Conservation (phyloP, 225 moss, liverwort and hornwort genomes). For the Physcomitrium patens region DNA sequence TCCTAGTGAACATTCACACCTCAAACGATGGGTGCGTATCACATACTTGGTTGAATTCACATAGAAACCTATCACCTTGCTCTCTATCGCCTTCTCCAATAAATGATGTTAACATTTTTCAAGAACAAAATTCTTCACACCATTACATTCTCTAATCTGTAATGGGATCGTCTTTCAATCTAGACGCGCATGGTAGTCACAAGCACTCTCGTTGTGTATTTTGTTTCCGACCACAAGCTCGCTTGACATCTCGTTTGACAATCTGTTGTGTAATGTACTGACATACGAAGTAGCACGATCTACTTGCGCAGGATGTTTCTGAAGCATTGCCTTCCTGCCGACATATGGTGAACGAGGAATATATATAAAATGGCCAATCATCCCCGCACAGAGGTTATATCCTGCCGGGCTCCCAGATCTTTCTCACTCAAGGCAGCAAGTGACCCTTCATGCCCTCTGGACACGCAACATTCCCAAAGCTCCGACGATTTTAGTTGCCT, state of each 20-base stretch:
- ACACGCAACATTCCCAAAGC: conserved; percentile 52
- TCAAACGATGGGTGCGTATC: no score
- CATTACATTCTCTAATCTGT: no score
- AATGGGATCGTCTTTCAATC: conserved; percentile 44
- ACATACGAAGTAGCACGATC: conserved; percentile 55
- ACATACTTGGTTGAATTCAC: no score
- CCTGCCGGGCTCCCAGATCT: conserved; percentile 75
- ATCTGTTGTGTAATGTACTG: conserved; percentile 36
- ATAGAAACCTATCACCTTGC: no score
- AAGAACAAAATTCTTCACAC: not conserved
- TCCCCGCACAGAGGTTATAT: conserved; percentile 75
- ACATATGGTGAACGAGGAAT: conserved; percentile 77
- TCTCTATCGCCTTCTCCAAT: conserved; percentile 16
- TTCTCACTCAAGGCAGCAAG: conserved; percentile 78
- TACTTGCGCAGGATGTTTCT: conserved; percentile 56
- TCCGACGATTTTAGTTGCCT: no score
- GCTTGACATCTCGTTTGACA: not conserved
- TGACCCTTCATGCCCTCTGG: conserved; percentile 86
- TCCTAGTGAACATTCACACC: no score
- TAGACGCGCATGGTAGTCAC: conserved; percentile 73
- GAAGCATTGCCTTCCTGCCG: conserved; percentile 69
- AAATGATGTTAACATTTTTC: not conserved
- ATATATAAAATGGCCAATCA: conserved; percentile 70
- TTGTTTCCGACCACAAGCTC: not conserved
- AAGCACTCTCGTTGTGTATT: conserved; percentile 89